Conservation (phyloP, 345 rosid species). For the Gossypioides kirkii region DNA sequence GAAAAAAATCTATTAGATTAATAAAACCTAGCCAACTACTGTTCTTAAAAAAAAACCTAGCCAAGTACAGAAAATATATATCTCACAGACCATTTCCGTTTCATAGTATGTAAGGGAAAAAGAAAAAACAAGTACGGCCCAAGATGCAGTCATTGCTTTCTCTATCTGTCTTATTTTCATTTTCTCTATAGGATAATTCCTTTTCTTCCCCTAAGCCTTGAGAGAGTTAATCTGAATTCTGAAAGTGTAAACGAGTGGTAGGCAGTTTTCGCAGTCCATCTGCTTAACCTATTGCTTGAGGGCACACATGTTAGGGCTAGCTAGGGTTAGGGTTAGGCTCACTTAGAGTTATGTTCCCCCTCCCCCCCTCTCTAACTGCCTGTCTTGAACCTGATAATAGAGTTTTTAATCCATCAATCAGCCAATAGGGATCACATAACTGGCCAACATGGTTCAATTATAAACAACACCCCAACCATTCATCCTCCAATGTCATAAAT, state of each 20-base stretch:
- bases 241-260: conserved; percentile 15
- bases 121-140: background rate
- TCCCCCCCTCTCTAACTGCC: background rate
- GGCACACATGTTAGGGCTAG: conserved; percentile 14
- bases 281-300: conserved; percentile 29
- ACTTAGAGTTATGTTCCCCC: background rate
- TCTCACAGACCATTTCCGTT: too few relatives aligned
- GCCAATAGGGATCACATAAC: too few relatives aligned
- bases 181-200: background rate
- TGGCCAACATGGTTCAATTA: too few relatives aligned
- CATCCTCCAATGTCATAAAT: background rate
- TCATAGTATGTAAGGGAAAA: background rate
- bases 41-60: too few relatives aligned
- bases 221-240: conserved; percentile 9
- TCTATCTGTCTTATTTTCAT: background rate
- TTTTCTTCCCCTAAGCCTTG: conserved; percentile 2
- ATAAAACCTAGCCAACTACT: too few relatives aligned
- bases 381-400: background rate
- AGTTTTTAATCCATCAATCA: background rate
- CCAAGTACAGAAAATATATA: too few relatives aligned
- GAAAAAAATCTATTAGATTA: too few relatives aligned
- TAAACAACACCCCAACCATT: conserved; percentile 5
- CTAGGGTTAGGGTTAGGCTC: conserved; percentile 24
- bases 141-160: background rate
- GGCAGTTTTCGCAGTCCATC: conserved; percentile 21